Conservation (phyloP, 345 rosid species). For the Odontarrhena argentea region DNA sequence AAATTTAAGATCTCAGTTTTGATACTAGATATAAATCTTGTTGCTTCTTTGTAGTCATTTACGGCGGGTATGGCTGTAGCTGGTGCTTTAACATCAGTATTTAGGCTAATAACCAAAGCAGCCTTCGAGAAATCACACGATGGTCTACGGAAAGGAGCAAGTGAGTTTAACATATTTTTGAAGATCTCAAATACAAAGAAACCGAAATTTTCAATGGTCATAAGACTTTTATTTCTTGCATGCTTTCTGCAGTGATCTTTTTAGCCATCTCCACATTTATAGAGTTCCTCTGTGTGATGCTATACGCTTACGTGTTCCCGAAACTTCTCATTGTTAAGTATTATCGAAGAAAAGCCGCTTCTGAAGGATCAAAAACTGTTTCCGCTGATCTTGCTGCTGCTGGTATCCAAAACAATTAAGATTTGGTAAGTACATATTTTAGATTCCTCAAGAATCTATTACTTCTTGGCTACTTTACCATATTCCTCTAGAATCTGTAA, state of each 20-base stretch:
- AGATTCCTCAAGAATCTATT: background rate
- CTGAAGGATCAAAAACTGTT: constrained; percentile 77
- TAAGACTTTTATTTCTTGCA: background rate
- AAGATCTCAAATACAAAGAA: no score
- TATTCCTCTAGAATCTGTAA: no score
- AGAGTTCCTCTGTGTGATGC: constrained; percentile 55
- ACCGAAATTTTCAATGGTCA: background rate
- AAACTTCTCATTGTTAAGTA: no score
- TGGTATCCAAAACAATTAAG: constrained; percentile 50
- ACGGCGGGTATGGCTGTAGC: no score
- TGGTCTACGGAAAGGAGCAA: no score
- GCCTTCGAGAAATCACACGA: no score
- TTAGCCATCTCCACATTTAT: constrained; percentile 55
- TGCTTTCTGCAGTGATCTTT: constrained; percentile 55
- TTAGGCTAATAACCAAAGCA: no score
- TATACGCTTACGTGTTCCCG: constrained; percentile 52
- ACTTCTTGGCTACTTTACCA: background rate
- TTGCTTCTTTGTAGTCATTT: no score
- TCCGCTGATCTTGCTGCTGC: constrained; percentile 76
- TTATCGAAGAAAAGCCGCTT: no score
- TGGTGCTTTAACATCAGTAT: no score
- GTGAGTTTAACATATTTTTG: no score
- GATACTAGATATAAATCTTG: no score
- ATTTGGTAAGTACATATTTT: background rate
- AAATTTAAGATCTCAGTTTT: background rate